Evolutionary conservation across 495 filamentous ascomycete genomes (phyloP).

Genomic region (Tuber aestivum): DNA sequence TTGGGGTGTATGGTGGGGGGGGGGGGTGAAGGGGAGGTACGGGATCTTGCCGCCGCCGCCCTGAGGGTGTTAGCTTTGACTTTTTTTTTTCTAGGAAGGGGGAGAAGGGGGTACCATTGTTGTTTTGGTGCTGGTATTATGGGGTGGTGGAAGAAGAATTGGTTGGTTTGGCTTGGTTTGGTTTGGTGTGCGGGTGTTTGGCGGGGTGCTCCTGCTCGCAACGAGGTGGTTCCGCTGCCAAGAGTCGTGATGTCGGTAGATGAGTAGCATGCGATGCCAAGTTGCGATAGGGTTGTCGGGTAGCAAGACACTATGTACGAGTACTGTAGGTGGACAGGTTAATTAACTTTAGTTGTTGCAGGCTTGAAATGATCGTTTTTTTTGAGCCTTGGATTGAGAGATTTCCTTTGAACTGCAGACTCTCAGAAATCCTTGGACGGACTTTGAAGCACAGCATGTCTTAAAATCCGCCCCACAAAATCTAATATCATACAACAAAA

Average conservation of each 20-base stretch:
- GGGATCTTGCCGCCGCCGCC: constrained; percentile 80
- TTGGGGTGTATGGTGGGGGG: constrained; percentile 15
- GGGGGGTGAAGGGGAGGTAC: constrained; percentile 53
- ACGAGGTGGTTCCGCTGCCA: neutral
- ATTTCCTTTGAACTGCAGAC: neutral
- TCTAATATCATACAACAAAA: neutral
- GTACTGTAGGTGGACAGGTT: neutral
- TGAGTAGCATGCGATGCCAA: neutral
- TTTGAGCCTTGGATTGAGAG: neutral
- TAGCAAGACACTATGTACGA: neutral
- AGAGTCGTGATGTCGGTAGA: neutral
- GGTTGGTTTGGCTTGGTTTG: neutral
- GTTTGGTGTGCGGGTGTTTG: neutral
- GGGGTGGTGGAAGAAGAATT: neutral
- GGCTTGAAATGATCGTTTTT: neutral
- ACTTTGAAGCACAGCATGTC: neutral
- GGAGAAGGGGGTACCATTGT: neutral
- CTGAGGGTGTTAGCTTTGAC: constrained; percentile 48
- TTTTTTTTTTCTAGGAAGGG: neutral
- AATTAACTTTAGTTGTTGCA: too few species aligned
- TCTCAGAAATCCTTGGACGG: neutral
- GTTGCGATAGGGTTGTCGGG: neutral
- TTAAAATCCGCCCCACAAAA: neutral
- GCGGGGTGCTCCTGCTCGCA: neutral
- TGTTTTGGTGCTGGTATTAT: neutral